Percentiles rank a stretch among this genome's conserved stretches.
Evolutionary conservation across 2,329 filamentous ascomycete species (phyloP).

Genomic region (Coniochaeta prunicola): DNA sequence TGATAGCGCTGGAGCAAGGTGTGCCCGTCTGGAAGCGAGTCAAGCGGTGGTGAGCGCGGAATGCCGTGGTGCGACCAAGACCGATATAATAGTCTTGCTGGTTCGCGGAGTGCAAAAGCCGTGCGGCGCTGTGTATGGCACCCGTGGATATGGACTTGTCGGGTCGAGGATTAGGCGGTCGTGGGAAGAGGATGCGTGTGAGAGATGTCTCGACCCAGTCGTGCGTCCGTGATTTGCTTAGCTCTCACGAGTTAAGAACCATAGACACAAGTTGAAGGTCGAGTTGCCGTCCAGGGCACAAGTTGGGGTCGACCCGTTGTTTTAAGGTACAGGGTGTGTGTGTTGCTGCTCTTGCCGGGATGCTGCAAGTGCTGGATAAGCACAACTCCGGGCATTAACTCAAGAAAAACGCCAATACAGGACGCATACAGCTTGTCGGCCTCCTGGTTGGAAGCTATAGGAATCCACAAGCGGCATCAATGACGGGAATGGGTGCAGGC

Average conservation of each 20-base stretch:
- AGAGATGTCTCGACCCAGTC: neutral
- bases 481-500: neutral
- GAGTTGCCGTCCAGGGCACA: neutral
- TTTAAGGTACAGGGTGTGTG: neutral
- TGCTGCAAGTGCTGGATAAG: neutral
- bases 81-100: neutral
- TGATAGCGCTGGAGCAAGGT: neutral
- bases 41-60: neutral
- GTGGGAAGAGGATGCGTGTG: neutral
- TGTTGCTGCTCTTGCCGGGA: neutral
- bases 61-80: neutral
- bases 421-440: neutral
- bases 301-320: neutral
- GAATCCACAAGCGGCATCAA: neutral
- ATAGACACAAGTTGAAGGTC: neutral
- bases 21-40: neutral
- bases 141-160: neutral
- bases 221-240: neutral
- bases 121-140: neutral
- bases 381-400: neutral
- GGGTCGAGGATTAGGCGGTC: neutral
- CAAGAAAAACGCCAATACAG: neutral
- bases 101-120: neutral
- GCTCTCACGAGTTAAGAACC: neutral
- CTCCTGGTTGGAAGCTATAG: neutral